A percentile compares a stretch with the other conserved stretches of the same genome.
These are phyloP conservation scores for Nicotiana otophora DNA, from an alignment of 257 asterid genomes.

Conservation along the genomic window DNA sequence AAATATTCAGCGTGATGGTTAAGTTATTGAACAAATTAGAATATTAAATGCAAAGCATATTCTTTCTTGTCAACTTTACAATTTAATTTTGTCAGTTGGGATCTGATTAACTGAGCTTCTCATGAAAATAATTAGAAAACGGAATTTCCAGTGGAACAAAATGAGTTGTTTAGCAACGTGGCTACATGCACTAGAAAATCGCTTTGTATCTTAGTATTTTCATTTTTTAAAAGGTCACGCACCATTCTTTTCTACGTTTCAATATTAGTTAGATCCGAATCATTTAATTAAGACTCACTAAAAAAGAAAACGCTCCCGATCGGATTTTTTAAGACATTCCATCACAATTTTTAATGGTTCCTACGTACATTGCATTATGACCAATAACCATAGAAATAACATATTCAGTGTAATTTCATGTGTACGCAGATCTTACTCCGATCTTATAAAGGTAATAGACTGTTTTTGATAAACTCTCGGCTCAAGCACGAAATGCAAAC, in stretches of 20 bases:
- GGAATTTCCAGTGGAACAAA: not conserved
- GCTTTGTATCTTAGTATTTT: not conserved
- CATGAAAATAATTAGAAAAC: not conserved
- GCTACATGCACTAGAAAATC: not conserved
- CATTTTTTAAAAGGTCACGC: not conserved
- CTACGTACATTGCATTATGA: no score
- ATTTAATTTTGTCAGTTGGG: not conserved
- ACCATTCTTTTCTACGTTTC: no score
- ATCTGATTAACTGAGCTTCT: not conserved
- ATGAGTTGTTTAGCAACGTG: not conserved
- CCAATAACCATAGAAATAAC: no score
- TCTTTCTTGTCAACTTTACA: not conserved
- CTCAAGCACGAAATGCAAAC: not conserved
- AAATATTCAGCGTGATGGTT: not conserved
- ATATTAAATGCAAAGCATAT: not conserved
- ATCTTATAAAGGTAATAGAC: no score
- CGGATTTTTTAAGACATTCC: no score
- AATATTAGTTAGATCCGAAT: no score
- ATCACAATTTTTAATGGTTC: no score
- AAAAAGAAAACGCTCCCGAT: no score
- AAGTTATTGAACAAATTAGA: not conserved
- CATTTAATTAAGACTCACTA: no score
- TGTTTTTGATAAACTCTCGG: no score
- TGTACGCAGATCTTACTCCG: no score
- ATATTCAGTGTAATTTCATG: no score